A percentile compares a stretch with the other conserved stretches of the same genome.
phyloP scores from a whole-genome alignment of 78 protist species.

The Reticulomyxa filosa region DNA sequence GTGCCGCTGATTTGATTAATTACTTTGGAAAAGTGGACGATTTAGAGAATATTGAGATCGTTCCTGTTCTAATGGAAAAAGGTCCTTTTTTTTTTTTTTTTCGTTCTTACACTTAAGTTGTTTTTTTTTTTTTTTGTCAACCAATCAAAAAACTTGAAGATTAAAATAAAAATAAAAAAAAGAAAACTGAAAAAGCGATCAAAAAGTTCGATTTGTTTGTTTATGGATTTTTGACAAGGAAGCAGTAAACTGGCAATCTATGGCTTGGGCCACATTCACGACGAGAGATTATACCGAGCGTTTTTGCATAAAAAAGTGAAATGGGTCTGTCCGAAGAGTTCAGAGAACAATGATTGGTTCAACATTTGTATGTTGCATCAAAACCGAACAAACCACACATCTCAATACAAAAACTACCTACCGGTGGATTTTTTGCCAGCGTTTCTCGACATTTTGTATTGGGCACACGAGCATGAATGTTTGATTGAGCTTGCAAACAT shows the following conservation, averaged over 20 bases:
- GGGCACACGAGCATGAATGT: constrained; percentile 95
- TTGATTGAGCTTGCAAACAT: constrained; percentile 24
- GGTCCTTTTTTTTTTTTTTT: too few relatives aligned
- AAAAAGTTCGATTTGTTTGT: too few relatives aligned
- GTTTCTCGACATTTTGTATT: constrained; percentile 67
- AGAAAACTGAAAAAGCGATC: too few relatives aligned
- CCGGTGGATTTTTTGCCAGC: constrained; percentile 46
- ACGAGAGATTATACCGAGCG: constrained; percentile 68
- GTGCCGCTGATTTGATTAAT: constrained; percentile 36
- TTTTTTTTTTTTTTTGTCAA: too few relatives aligned
- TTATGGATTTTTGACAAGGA: too few relatives aligned
- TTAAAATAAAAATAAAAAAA: too few relatives aligned
- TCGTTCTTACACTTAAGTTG: too few relatives aligned
- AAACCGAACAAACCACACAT: constrained; percentile 33
- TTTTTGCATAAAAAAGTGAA: constrained; percentile 35
- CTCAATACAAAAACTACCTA: constrained; percentile 28
- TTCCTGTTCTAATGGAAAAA: constrained; percentile 46
- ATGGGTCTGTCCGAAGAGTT: constrained; percentile 36
- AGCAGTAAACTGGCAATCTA: constrained; percentile 66
- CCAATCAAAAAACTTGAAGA: too few relatives aligned
- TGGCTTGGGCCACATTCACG: constrained; percentile 82
- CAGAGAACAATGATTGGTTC: constrained; percentile 62
- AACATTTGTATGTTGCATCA: constrained; percentile 79
- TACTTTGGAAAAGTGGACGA: constrained; percentile 63
- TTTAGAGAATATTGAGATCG: constrained; percentile 41